Evolutionary conservation across 495 filamentous ascomycete species (phyloP).

Genomic region (Pyronema domesticum): DNA sequence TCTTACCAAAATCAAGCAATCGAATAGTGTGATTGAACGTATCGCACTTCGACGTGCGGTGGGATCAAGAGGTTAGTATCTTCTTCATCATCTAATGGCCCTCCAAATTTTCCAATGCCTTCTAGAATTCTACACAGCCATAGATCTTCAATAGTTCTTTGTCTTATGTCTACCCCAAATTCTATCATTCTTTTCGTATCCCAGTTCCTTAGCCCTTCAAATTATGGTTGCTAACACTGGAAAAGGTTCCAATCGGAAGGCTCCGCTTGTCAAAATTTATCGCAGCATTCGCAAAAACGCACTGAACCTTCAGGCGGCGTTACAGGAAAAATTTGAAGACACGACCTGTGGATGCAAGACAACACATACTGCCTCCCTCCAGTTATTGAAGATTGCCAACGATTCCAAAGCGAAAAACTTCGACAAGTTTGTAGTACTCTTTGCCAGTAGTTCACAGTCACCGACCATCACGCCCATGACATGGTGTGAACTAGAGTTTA

Average conservation of each 20-base stretch:
- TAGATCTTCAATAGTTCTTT: slow-evolving; percentile 1
- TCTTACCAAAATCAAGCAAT: too few relatives aligned
- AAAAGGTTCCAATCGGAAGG: neutral
- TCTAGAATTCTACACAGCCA: slow-evolving; percentile 4
- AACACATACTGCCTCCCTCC: too few relatives aligned
- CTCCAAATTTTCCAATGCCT: slow-evolving; percentile 9
- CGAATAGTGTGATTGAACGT: too few relatives aligned
- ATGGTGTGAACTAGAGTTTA: neutral
- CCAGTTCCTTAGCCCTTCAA: too few relatives aligned
- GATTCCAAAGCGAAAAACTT: too few relatives aligned
- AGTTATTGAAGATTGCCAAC: too few relatives aligned
- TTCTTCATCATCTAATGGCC: neutral
- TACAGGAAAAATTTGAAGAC: slow-evolving; percentile 9
- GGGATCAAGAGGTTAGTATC: too few relatives aligned
- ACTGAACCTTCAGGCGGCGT: slow-evolving; percentile 10
- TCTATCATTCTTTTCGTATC: too few relatives aligned
- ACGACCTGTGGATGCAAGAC: too few relatives aligned
- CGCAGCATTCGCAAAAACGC: slow-evolving; percentile 17
- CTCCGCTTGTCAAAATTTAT: slow-evolving; percentile 9
- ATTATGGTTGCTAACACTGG: neutral
- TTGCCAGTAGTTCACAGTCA: too few relatives aligned
- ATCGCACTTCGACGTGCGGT: too few relatives aligned
- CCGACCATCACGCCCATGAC: neutral
- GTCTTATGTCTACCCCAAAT: neutral
- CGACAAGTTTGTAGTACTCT: too few relatives aligned